phyloP scores from a whole-genome alignment of 129 eudicot genomes.

The Pseudognaphalium luteoalbum region DNA sequence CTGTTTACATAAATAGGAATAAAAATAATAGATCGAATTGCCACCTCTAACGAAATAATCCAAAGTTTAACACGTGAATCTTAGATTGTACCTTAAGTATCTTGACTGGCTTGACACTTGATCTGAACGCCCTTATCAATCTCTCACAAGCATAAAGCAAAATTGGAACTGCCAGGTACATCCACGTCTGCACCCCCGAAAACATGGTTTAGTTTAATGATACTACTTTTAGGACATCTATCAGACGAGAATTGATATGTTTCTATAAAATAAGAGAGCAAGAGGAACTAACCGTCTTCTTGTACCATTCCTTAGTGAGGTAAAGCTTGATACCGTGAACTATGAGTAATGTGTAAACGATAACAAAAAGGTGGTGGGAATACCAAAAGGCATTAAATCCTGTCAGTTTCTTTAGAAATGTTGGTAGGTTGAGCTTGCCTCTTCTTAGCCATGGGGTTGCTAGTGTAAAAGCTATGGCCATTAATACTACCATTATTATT shows the following conservation, averaged over 20 bases:
- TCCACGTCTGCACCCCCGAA: slow-evolving; percentile 66
- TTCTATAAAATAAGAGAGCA: background rate
- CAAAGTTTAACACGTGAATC: background rate
- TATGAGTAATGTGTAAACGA: slow-evolving; percentile 67
- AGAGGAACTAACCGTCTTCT: slow-evolving; percentile 70
- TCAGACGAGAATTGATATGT: background rate
- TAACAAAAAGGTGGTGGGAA: slow-evolving; percentile 81
- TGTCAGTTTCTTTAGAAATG: slow-evolving; percentile 53
- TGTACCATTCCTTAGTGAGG: slow-evolving; percentile 58
- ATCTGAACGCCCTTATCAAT: slow-evolving; percentile 61
- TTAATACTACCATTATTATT: slow-evolving; percentile 67
- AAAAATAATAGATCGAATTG: background rate
- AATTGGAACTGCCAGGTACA: slow-evolving; percentile 77
- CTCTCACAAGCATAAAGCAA: slow-evolving; percentile 68
- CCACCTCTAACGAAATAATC: background rate
- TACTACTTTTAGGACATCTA: background rate
- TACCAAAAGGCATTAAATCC: slow-evolving; percentile 96
- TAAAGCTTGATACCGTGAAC: slow-evolving; percentile 78
- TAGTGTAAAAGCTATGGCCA: slow-evolving; percentile 85
- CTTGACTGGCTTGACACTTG: slow-evolving; percentile 67
- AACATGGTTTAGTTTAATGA: background rate
- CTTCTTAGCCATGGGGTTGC: slow-evolving; percentile 78
- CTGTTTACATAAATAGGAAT: background rate
- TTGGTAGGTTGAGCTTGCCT: slow-evolving; percentile 48
- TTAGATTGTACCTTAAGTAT: slow-evolving; percentile 59